A percentile compares a stretch with the other conserved stretches of the same genome.
phyloP scores from a whole-genome alignment of 371 early-diverging fungal genomes.

The Phascolomyces articulosus region DNA sequence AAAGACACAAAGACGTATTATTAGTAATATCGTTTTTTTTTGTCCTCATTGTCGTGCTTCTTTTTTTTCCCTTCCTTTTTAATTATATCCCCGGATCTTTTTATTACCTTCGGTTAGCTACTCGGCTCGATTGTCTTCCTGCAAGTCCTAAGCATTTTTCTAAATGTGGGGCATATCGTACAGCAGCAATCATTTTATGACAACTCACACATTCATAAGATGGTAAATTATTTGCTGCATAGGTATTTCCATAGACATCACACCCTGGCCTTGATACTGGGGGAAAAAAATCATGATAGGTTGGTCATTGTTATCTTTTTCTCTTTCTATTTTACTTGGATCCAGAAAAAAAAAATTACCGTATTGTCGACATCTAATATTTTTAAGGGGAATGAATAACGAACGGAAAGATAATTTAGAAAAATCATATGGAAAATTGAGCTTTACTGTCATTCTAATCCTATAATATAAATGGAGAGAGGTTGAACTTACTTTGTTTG shows the following conservation, averaged over 20 bases:
- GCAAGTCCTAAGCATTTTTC: slow-evolving; percentile 90
- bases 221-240: slow-evolving; percentile 58
- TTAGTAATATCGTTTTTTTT: too few species aligned
- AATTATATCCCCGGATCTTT: not conserved
- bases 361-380: slow-evolving; percentile 26
- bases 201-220: slow-evolving; percentile 82
- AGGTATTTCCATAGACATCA: slow-evolving; percentile 77
- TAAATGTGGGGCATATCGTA: slow-evolving; percentile 85
- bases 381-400: not conserved
- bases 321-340: too few species aligned
- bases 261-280: slow-evolving; percentile 56
- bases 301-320: too few species aligned
- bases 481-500: slow-evolving; percentile 68
- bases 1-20: too few species aligned
- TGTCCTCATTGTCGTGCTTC: too few species aligned
- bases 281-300: too few species aligned
- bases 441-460: not conserved
- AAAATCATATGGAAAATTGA: too few species aligned
- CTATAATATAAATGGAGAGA: too few species aligned
- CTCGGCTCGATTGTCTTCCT: slow-evolving; percentile 69
- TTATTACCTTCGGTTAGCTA: slow-evolving; percentile 59
- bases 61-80: too few species aligned
- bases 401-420: slow-evolving; percentile 39
- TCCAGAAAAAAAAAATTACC: slow-evolving; percentile 19
- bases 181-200: slow-evolving; percentile 73